Evolutionary conservation across 306 rosid genomes (phyloP).

Genomic region (Cicer chorassanicum): DNA sequence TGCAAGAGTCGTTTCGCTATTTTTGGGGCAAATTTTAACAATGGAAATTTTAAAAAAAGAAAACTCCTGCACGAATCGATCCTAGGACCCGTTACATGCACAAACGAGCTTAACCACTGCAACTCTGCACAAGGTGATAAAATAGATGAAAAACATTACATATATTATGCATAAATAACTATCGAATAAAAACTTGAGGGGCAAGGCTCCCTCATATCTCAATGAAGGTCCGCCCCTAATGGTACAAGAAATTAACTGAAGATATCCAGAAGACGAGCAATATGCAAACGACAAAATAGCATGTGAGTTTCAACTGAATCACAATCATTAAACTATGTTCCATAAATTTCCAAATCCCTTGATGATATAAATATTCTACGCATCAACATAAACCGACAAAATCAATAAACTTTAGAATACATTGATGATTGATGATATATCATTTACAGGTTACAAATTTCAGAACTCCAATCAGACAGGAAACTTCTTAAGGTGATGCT

Average conservation of each 20-base stretch:
- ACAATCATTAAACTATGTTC: not conserved
- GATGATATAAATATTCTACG: not conserved
- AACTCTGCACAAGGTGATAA: not conserved
- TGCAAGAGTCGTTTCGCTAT: not conserved
- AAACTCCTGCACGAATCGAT: not conserved
- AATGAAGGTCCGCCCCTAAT: not conserved
- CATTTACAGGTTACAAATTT: slow-evolving; percentile 27
- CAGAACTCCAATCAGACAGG: slow-evolving; percentile 30
- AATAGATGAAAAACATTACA: not conserved
- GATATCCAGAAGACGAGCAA: not conserved
- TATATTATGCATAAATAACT: no score
- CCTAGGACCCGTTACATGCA: not conserved
- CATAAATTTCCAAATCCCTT: not conserved
- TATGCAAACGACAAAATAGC: slow-evolving; percentile 27
- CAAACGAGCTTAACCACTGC: not conserved
- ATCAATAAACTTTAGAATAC: slow-evolving; percentile 4
- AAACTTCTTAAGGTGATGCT: not conserved
- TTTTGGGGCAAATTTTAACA: not conserved
- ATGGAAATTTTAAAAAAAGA: not conserved
- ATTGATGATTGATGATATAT: not conserved
- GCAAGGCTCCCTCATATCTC: no score
- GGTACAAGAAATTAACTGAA: slow-evolving; percentile 13
- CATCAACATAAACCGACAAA: not conserved
- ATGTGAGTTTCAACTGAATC: not conserved
- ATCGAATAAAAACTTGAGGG: no score